These are phyloP conservation scores for Castanopsis chinensis DNA, from an alignment of 306 rosid genomes.

Conservation along the genomic window DNA sequence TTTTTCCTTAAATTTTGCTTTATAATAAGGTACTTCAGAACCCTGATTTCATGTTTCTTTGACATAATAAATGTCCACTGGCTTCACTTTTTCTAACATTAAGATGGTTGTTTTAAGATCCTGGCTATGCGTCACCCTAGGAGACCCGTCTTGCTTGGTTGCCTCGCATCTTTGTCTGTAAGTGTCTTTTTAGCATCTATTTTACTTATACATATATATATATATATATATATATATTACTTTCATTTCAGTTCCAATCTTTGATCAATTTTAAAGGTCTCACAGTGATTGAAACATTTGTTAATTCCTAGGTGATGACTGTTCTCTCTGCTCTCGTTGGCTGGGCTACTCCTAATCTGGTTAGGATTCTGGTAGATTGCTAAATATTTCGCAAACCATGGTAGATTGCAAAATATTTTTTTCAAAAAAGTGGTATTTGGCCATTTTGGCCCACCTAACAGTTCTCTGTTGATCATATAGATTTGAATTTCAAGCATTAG, in stretches of 20 bases:
- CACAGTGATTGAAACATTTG: slow-evolving; percentile 15
- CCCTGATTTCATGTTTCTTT: background rate
- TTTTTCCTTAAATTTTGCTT: background rate
- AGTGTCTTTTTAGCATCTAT: slow-evolving; percentile 25
- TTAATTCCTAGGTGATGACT: slow-evolving; percentile 75
- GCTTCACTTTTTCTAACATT: slow-evolving; percentile 13
- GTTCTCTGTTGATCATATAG: background rate
- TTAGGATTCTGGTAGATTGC: slow-evolving; percentile 22
- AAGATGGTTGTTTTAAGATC: slow-evolving; percentile 52
- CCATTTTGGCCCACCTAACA: no score
- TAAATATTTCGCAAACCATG: no score
- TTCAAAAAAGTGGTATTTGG: no score
- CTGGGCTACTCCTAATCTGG: slow-evolving; percentile 97
- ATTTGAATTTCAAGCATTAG: background rate
- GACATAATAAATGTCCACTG: background rate
- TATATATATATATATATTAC: no score
- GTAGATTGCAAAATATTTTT: no score
- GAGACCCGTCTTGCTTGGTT: slow-evolving; percentile 79
- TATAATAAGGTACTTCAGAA: background rate
- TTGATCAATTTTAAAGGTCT: background rate
- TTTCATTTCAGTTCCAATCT: background rate
- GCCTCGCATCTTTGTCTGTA: slow-evolving; percentile 78
- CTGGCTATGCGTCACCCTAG: slow-evolving; percentile 97
- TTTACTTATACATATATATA: background rate
- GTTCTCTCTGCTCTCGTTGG: slow-evolving; percentile 89